Evolutionary conservation across 768 basidiomycete species (phyloP).

Genomic region (Amanita rubescens): DNA sequence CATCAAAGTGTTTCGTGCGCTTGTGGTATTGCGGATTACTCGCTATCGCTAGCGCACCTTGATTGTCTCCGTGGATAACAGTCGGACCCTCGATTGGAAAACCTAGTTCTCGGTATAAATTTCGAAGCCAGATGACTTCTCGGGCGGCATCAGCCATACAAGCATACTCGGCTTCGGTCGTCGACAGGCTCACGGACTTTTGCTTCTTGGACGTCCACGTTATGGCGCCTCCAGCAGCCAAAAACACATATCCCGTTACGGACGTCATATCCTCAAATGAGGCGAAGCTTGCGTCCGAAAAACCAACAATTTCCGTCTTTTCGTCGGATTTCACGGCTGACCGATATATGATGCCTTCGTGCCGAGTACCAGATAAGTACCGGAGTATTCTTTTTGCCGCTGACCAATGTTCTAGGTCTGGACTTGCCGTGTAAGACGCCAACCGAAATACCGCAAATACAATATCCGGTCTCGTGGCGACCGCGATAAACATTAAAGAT

Average conservation of each 20-base stretch:
- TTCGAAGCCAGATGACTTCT: slow-evolving; percentile 10
- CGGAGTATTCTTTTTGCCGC: background rate
- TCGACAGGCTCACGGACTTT: slow-evolving; percentile 5
- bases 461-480: slow-evolving; percentile 7
- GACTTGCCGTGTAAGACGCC: background rate
- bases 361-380: background rate
- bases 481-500: background rate
- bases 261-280: background rate
- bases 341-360: background rate
- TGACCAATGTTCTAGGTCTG: background rate
- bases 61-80: slow-evolving; percentile 9
- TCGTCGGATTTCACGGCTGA: no score
- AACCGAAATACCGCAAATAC: slow-evolving; percentile 3
- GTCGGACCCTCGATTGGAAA: background rate
- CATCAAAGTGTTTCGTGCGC: background rate
- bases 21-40: slow-evolving; percentile 8
- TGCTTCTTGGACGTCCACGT: slow-evolving; percentile 1
- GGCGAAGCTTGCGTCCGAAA: background rate
- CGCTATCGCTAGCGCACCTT: slow-evolving; percentile 9
- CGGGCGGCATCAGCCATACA: slow-evolving; percentile 10
- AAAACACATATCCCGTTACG: background rate
- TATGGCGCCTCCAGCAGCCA: background rate
- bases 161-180: slow-evolving; percentile 22
- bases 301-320: background rate
- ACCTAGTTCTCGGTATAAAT: slow-evolving; percentile 5